A percentile compares a stretch with the other conserved stretches of the same genome.
These are phyloP conservation scores for Chytriomyces sp. DNA, from an alignment of 192 early-diverging fungal genomes.

Conservation along the genomic window DNA sequence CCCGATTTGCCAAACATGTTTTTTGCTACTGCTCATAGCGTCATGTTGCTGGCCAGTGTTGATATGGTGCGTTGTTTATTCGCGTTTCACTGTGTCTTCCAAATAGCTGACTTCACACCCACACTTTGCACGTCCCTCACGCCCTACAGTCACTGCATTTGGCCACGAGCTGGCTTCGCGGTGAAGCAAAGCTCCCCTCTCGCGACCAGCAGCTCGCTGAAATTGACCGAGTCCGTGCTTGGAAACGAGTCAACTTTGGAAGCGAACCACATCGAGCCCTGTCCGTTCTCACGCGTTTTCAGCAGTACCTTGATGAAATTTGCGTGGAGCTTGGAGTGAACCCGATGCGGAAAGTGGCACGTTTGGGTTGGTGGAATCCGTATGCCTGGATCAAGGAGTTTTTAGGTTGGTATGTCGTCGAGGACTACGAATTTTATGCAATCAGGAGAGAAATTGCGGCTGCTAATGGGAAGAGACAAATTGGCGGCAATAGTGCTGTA, in stretches of 20 bases:
- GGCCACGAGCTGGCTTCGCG: neutral
- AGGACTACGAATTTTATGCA: neutral
- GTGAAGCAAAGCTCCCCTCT: neutral
- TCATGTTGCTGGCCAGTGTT: neutral
- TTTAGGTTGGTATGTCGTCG: neutral
- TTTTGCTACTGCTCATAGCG: neutral
- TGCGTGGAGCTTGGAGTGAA: slow-evolving; percentile 6
- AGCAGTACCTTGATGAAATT: slow-evolving; percentile 11
- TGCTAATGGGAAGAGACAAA: neutral
- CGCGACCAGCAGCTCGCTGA: neutral
- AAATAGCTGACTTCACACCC: neutral
- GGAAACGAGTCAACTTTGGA: neutral
- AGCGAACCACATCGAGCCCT: neutral
- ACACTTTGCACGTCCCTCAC: too few species aligned
- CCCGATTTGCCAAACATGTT: slow-evolving; percentile 1
- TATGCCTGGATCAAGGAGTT: neutral
- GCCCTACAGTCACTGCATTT: neutral
- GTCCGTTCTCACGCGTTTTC: neutral
- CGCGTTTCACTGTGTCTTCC: neutral
- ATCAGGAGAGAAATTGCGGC: neutral
- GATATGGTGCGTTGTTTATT: neutral
- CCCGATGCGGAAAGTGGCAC: neutral
- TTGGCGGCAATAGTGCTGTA: too few species aligned
- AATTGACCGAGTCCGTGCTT: neutral
- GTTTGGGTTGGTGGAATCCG: slow-evolving; percentile 12